Percentiles rank a stretch among this genome's conserved stretches.
Evolutionary conservation across 257 asterid species (phyloP).

Genomic region (Forsythia suspensa): DNA sequence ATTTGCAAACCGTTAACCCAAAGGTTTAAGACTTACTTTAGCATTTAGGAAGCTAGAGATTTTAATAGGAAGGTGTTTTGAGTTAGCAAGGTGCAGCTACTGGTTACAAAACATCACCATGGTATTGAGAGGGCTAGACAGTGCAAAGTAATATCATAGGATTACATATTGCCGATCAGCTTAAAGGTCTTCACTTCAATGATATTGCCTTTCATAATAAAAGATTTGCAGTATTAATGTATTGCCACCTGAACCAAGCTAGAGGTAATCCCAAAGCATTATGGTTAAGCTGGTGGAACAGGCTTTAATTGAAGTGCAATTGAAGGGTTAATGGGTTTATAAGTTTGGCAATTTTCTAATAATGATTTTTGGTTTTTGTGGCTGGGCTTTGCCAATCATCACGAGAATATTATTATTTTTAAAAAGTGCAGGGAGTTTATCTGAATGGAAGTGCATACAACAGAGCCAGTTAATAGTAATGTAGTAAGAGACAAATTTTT

Average conservation of each 20-base stretch:
- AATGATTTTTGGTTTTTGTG: background rate
- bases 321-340: background rate
- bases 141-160: background rate
- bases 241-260: background rate
- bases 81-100: background rate
- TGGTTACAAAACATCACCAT: background rate
- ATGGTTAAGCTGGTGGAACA: background rate
- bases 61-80: background rate
- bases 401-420: background rate
- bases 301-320: background rate
- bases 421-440: background rate
- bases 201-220: background rate
- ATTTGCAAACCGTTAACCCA: background rate
- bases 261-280: background rate
- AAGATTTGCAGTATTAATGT: no score
- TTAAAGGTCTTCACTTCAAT: background rate
- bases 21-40: background rate
- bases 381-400: background rate
- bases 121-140: background rate
- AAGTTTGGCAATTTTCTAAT: background rate
- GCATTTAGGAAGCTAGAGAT: background rate
- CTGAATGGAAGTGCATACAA: background rate
- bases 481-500: background rate
- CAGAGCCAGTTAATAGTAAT: background rate
- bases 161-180: background rate